A percentile compares a stretch with the other conserved stretches of the same genome.
Conservation (phyloP, 352 stramenopile species). For the Phytophthora sojae region DNA sequence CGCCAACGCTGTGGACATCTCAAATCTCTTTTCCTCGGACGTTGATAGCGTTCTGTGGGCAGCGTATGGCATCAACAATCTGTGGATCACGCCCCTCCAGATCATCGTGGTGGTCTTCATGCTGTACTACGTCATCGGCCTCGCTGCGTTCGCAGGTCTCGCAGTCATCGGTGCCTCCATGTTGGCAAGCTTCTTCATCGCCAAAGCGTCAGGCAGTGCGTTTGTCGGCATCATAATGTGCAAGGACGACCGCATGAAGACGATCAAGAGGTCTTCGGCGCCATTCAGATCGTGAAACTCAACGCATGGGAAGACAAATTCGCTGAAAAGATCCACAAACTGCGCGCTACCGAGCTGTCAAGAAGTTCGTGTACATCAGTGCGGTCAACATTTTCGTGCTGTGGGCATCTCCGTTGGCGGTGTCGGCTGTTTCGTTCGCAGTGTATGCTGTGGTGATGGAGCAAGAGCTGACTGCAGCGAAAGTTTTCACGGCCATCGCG, state of each 20-base stretch:
- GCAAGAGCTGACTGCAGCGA: conserved; percentile 51
- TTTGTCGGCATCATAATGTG: conserved; percentile 47
- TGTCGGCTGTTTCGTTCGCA: conserved; percentile 59
- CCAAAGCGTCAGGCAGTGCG: conserved; percentile 48
- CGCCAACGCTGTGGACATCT: conserved; percentile 67
- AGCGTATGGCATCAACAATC: conserved; percentile 47
- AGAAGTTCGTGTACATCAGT: conserved; percentile 50
- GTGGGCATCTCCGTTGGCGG: conserved; percentile 52
- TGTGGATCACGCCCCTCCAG: conserved; percentile 60
- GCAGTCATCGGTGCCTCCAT: conserved; percentile 43
- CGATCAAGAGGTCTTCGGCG: conserved; percentile 92
- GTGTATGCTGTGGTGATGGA: conserved; percentile 50
- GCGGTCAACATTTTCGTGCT: conserved; percentile 63
- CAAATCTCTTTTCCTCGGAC: conserved; percentile 95
- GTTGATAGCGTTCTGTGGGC: conserved; percentile 59
- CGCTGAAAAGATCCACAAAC: conserved; percentile 68
- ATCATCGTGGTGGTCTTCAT: conserved; percentile 45
- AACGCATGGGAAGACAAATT: conserved; percentile 93
- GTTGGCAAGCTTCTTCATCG: conserved; percentile 60
- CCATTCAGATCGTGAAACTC: conserved; percentile 97
- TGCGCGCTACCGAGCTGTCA: conserved; percentile 89
- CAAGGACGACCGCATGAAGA: conserved; percentile 64
- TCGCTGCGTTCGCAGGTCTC: conserved; percentile 53
- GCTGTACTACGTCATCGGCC: conserved; percentile 48
- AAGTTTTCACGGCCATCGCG: conserved; percentile 58